Base-by-base conservation (phyloP, 768 basidiomycete genomes). In the Suillus brevipes region DNA sequence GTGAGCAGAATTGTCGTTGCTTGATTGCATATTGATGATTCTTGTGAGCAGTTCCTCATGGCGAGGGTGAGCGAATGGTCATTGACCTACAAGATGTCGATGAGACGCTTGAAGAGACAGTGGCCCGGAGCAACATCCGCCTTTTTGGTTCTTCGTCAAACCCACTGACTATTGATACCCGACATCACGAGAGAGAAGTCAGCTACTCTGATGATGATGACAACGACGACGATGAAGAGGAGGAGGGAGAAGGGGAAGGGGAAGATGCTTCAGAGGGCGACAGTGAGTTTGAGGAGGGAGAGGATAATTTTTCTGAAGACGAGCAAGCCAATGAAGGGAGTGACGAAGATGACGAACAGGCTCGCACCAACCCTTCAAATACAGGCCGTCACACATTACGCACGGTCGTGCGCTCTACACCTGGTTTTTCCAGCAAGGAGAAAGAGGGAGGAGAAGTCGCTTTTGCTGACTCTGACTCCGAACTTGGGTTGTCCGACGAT, bases 11-110 rank as follows among this genome's bases (percentile, higher is more conserved):
- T 47, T 13, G 40, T 23, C n/a, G 28, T 53, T 34, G 37, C 34
- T 37, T 40, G 14, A 14, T 57, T 56, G 0, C 12, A 31, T 50
- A 10, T 20, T 8, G 10, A 37, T 69, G 25, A 68, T 43, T 23
- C 18, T 40, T 5, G 38, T 53, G 40, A 63, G 25, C 68, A 95
- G 93, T 84, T 56, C 83, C 83, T 5, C 91, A 91, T 72, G 97
- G 96, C 10, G 97, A 97, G 77, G 97, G 97, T 18, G 97, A 98
- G 73, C 85, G 89, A 74, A 99, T 99, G 97, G 95, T 99, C 14
- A 92, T 98, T 84, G 92, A 94, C 74, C 82, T 99, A 16, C 97
- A 99, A 76, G 97, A 95, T 67, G 92, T 89, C 23, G 79, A 80
- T 36, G 77, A 81, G 3, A 98, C 96, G 0, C 87, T 99, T 36